Base-by-base conservation (phyloP, 768 basidiomycete genomes). In the Tremella yokohamensis region DNA sequence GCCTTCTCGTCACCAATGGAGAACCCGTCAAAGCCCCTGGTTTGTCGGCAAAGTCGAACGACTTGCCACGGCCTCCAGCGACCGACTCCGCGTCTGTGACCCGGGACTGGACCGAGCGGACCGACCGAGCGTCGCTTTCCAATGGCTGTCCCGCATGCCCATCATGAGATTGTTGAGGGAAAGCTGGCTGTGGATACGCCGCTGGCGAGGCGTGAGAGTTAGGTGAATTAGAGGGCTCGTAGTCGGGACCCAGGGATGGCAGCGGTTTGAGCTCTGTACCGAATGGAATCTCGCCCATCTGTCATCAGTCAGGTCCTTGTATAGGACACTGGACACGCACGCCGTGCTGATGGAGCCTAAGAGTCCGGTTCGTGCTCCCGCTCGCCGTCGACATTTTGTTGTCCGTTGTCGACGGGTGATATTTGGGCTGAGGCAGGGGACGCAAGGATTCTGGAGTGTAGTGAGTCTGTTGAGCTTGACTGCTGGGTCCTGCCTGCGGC, bases 191-290 rank as follows among this genome's bases (percentile, higher is more conserved):
- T 6, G 42, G 42, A 18, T 18, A 45, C 6, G 42, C 6, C n/a
- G 22, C 42, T n/a, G 42, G n/a, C 4, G 42, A 45, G 6, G 42
- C 4, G 22, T 45, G 42, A 8, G 22, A 45, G 6, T 4, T 6
- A 8, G 42, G 42, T 16, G 42, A 45, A 6, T 4, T 6, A 6
- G 42, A 45, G 22, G 42, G 42, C n/a, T n/a, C n/a, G 22, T 45
- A 45, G 8, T 45, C 42, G 22, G 22, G n/a, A 6, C 42, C 42
- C 6, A 45, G 22, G 22, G 42, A 45, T 6, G 42, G 42, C 15
- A 45, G 22, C 8, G 42, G 42, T 45, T 22, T 45, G 42, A 45
- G 42, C 22, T 45, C 42, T 4, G 42, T 45, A 45, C 42, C 42
- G 8, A n/a, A 8, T 18, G 22, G 42, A 16, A 45, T 16, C n/a